Percentiles rank a stretch among this genome's conserved stretches.
Evolutionary conservation across 2,329 filamentous ascomycete genomes (phyloP).

Genomic region (Claviceps purpurea): DNA sequence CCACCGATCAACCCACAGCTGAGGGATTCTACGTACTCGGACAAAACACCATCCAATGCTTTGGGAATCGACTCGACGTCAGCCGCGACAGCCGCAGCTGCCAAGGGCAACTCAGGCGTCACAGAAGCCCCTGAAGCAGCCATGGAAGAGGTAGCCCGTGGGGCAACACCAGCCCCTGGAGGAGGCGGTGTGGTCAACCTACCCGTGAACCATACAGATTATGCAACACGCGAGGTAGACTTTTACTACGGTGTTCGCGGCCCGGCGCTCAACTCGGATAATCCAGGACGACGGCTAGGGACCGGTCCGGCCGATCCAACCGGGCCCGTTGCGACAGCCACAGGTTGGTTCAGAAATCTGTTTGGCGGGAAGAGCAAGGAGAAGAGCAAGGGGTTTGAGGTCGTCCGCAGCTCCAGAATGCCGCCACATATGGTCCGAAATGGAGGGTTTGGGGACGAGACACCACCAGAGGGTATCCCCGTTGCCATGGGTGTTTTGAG

Average conservation of each 20-base stretch:
- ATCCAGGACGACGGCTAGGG: conserved; percentile 70
- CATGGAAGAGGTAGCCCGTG: conserved; percentile 24
- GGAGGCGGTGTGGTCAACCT: conserved; percentile 20
- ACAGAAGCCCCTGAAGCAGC: conserved; percentile 24
- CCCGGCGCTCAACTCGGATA: conserved; percentile 70
- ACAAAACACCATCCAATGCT: conserved; percentile 16
- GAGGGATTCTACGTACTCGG: conserved; percentile 20
- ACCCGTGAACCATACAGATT: conserved; percentile 58
- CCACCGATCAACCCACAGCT: conserved; percentile 52
- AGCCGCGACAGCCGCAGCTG: background rate
- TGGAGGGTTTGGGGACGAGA: conserved; percentile 46
- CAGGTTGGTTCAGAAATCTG: conserved; percentile 73
- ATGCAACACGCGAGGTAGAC: conserved; percentile 87
- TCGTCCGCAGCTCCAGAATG: conserved; percentile 80
- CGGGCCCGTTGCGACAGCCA: conserved; percentile 75
- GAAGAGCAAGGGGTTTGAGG: conserved; percentile 92
- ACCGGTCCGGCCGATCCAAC: conserved; percentile 93
- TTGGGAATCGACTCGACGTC: conserved; percentile 21
- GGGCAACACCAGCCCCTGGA: conserved; percentile 30
- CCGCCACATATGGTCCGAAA: conserved; percentile 54
- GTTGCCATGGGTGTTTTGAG: conserved; percentile 48
- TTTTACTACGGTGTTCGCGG: conserved; percentile 93
- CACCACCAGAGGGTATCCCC: conserved; percentile 52
- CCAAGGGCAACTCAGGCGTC: background rate
- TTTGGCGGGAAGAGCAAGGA: conserved; percentile 82